These are phyloP conservation scores for Rhizophlyctis rosea DNA, from an alignment of 192 early-diverging fungal species.

Conservation along the genomic window DNA sequence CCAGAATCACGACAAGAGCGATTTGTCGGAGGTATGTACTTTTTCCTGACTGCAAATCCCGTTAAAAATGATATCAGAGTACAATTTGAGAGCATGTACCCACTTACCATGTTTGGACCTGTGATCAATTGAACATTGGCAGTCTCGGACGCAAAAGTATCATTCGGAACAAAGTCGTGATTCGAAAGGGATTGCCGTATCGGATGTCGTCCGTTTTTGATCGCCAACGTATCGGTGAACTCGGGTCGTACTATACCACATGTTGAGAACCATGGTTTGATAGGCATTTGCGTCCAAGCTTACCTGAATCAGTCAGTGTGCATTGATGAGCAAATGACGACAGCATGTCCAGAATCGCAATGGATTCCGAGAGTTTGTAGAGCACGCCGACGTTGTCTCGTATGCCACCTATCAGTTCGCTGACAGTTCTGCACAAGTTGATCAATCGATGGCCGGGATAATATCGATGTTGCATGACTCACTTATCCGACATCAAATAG, in stretches of 20 bases:
- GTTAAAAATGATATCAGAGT: background rate
- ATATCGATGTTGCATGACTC: conserved; percentile 25
- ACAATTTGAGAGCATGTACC: conserved; percentile 12
- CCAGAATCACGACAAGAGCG: conserved; percentile 73
- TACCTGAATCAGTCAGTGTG: conserved; percentile 52
- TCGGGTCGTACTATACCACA: conserved; percentile 58
- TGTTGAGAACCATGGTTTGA: conserved; percentile 3
- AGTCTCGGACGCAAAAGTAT: conserved; percentile 51
- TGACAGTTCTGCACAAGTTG: conserved; percentile 14
- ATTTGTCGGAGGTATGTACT: conserved; percentile 82
- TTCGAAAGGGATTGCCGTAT: conserved; percentile 29
- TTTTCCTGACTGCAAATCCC: conserved; percentile 58
- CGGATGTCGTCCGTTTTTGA: conserved; percentile 67
- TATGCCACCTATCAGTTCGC: conserved; percentile 43
- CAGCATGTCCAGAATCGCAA: conserved; percentile 79
- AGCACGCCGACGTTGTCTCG: conserved; percentile 56
- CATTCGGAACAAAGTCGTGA: conserved; percentile 67
- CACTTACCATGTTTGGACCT: conserved; percentile 80
- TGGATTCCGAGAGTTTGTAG: conserved; percentile 69
- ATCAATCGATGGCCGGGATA: too few relatives aligned
- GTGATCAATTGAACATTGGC: conserved; percentile 74
- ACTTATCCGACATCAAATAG: conserved; percentile 76
- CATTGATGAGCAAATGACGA: conserved; percentile 69
- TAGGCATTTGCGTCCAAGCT: background rate
- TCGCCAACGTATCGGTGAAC: conserved; percentile 73